Percentiles rank a stretch among this genome's conserved stretches.
These are phyloP conservation scores for Paraurostyla sp. DNA, from an alignment of 73 alveolate species.

Conservation along the genomic window DNA sequence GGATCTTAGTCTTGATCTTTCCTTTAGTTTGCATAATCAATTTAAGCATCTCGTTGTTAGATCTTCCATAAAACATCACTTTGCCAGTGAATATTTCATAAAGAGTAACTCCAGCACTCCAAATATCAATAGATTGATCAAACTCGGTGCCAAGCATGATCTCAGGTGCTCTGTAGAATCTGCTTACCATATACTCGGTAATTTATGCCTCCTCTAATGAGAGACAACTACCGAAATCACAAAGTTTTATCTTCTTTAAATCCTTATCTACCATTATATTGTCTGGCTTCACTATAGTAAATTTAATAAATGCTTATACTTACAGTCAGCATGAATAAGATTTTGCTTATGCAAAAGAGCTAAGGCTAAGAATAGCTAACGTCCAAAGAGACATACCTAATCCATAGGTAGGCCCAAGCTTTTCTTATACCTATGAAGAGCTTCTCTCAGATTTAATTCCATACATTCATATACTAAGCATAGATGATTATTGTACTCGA, in stretches of 20 bases:
- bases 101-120: constrained; percentile 88
- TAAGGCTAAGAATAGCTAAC: constrained; percentile 87
- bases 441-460: constrained; percentile 86
- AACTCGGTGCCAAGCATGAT: constrained; percentile 84
- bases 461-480: constrained; percentile 86
- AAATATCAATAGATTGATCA: constrained; percentile 82
- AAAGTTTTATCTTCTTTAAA: constrained; percentile 79
- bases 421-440: constrained; percentile 79
- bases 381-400: constrained; percentile 86
- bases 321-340: constrained; percentile 87
- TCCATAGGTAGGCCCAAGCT: constrained; percentile 81
- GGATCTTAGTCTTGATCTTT: constrained; percentile 77
- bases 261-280: constrained; percentile 84
- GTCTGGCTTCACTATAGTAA: constrained; percentile 81
- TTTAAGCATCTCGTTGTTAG: constrained; percentile 90
- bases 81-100: constrained; percentile 87
- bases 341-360: constrained; percentile 68
- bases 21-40: constrained; percentile 81
- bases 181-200: constrained; percentile 82
- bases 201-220: constrained; percentile 76
- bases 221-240: constrained; percentile 93
- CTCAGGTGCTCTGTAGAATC: constrained; percentile 95
- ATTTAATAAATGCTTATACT: not conserved
- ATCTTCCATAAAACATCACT: constrained; percentile 86
- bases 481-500: constrained; percentile 82